Base-by-base conservation (phyloP, 441 rosid species). In the Flueggea neowawraea region DNA sequence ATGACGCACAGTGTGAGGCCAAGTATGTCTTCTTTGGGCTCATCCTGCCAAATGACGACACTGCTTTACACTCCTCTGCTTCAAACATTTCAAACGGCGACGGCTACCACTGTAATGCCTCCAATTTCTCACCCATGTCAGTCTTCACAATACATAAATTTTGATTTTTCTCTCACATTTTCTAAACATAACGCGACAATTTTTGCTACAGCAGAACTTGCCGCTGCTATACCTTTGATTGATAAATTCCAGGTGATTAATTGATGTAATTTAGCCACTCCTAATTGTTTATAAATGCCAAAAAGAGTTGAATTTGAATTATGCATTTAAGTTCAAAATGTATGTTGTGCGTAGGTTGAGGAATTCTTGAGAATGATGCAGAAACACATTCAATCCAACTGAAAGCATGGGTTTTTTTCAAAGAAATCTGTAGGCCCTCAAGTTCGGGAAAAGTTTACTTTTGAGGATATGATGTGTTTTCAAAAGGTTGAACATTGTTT, bases 401-500 rank as follows among this genome's bases (percentile, higher is more conserved):
- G 91, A 22, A 95, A 84, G 58, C 96, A 97, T 57, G 88, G 95
- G 11, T 89, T 95, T 73, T 95, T 95, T 72, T 84, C 80, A 12
- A 95, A 91, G 71, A 95, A 88, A 61, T 75, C 96, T 6, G 73
- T 65, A 1, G 96, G 92, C 33, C 75, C 87, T 74, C 88, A 86
- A 73, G 84, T 80, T 71, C 84, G 82, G 61, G 99, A 87, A 64
- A 93, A 85, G 64, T 89, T 86, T 80, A 89, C 97, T 6, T 87
- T 95, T 61, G 97, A 91, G 82, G 99, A 95, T 73, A 95, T 95
- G 99, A 67, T 95, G 61, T 91, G 95, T 73, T 95, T 89, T 76
- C 97, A 95, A 70, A 91, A 91, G 97, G 99, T 95, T 52, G 52
- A n/a, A 6, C 41, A 36, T 36, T 36, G 41, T 36, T 36, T 36